Conservation (phyloP, 1,284 basidiomycete species). For the Apiotrichum siamense region DNA sequence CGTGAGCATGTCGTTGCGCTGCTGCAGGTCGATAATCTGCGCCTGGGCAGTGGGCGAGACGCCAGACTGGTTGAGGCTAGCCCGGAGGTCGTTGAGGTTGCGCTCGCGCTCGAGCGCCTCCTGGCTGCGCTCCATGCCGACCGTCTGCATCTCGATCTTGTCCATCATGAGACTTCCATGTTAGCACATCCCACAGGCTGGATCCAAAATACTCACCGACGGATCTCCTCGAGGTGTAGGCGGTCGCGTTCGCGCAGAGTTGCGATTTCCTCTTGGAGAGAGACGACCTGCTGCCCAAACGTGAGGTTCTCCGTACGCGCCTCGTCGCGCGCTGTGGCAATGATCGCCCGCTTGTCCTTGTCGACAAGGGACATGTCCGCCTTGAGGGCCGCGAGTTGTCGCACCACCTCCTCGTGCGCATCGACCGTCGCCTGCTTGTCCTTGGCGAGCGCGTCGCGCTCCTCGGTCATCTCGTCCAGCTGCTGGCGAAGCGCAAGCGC, state of each 20-base stretch:
- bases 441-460: conserved; percentile 66
- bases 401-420: conserved; percentile 58
- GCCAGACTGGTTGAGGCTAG: conserved; percentile 64
- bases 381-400: conserved; percentile 74
- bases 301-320: conserved; percentile 78
- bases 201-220: conserved; percentile 44
- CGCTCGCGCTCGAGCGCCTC: conserved; percentile 62
- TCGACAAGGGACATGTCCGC: conserved; percentile 58
- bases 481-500: conserved; percentile 79
- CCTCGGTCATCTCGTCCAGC: conserved; percentile 77
- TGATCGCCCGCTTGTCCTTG: conserved; percentile 49
- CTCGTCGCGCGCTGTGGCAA: conserved; percentile 58
- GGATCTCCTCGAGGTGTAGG: conserved; percentile 88
- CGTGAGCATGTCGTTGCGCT: conserved; percentile 65
- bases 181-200: not conserved
- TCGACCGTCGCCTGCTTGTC: conserved; percentile 49
- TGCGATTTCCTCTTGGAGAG: conserved; percentile 62
- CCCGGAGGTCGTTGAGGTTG: conserved; percentile 60
- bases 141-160: conserved; percentile 82
- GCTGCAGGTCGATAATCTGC: conserved; percentile 67
- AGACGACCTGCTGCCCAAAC: conserved; percentile 62
- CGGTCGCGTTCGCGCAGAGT: conserved; percentile 74
- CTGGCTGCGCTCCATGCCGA: conserved; percentile 77
- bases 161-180: conserved; percentile 64
- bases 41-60: conserved; percentile 73